phyloP scores from a whole-genome alignment of 2,329 filamentous ascomycete genomes.

The Verticillium alfalfae region DNA sequence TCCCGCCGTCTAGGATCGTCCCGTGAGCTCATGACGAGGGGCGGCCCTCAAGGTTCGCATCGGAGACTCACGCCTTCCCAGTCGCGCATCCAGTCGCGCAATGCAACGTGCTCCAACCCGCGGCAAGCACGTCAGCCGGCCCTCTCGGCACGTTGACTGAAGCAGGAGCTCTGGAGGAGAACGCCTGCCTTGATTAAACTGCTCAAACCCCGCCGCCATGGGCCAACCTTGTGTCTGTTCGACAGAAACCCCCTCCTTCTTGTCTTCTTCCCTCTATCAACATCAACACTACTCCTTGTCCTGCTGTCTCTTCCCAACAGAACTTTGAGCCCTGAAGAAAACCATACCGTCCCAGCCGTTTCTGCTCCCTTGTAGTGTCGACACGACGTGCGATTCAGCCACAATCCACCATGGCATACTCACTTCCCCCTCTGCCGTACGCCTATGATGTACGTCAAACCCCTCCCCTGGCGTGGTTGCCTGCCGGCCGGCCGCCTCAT shows the following conservation, averaged over 20 bases:
- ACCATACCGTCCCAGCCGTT: too few species aligned
- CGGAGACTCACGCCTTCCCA: not conserved
- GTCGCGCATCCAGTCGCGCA: not conserved
- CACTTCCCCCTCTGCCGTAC: constrained; percentile 62
- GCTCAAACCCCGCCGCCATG: not conserved
- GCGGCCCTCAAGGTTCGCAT: not conserved
- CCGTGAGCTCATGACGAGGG: not conserved
- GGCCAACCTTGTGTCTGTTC: not conserved
- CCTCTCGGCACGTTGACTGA: not conserved
- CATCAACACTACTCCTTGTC: not conserved
- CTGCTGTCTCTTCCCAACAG: not conserved
- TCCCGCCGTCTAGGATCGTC: not conserved
- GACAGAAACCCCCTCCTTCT: not conserved
- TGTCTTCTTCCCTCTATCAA: not conserved
- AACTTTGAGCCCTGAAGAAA: too few species aligned
- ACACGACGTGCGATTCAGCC: not conserved
- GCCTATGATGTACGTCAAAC: constrained; percentile 57
- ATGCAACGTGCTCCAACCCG: not conserved
- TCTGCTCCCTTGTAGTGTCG: not conserved
- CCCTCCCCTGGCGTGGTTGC: not conserved
- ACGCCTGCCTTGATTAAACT: not conserved
- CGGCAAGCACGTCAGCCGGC: not conserved
- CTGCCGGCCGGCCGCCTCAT: not conserved
- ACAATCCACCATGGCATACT: constrained; percentile 39
- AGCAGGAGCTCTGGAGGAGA: not conserved